Conservation (phyloP, 495 filamentous ascomycete genomes). For the Pseudomonodictys pantanalensis region DNA sequence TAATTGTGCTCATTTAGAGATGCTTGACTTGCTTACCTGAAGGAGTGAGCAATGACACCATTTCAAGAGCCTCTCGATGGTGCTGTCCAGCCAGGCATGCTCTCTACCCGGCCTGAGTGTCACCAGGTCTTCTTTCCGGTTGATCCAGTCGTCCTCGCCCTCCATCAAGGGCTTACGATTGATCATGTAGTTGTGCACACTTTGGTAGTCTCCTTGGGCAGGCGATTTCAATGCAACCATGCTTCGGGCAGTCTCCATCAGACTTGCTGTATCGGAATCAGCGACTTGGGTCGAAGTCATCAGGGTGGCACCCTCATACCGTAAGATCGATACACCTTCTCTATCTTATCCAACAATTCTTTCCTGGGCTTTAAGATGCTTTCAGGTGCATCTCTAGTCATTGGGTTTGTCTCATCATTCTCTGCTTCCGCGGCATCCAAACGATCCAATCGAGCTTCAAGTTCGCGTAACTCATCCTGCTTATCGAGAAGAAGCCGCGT, state of each 20-base stretch:
- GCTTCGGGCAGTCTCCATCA: background rate
- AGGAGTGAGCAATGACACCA: background rate
- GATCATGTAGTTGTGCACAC: background rate
- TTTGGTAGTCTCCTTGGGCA: background rate
- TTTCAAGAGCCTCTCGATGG: background rate
- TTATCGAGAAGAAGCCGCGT: background rate
- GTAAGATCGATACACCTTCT: background rate
- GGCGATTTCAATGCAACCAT: background rate
- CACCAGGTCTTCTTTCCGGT: background rate
- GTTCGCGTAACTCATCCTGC: background rate
- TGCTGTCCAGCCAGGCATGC: background rate
- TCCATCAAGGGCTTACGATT: background rate
- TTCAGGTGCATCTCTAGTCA: background rate
- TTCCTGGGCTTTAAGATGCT: background rate
- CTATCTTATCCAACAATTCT: background rate
- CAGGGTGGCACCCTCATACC: too few species aligned
- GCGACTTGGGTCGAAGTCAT: background rate
- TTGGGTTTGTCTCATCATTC: background rate
- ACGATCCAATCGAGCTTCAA: background rate
- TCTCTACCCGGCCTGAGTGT: background rate
- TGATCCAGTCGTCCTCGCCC: background rate
- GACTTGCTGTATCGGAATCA: background rate
- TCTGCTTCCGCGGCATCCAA: background rate
- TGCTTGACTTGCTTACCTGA: too few species aligned
- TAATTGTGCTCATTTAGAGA: too few species aligned